Conservation (phyloP, 805 yeast genomes). For the Candida sithepensis region DNA sequence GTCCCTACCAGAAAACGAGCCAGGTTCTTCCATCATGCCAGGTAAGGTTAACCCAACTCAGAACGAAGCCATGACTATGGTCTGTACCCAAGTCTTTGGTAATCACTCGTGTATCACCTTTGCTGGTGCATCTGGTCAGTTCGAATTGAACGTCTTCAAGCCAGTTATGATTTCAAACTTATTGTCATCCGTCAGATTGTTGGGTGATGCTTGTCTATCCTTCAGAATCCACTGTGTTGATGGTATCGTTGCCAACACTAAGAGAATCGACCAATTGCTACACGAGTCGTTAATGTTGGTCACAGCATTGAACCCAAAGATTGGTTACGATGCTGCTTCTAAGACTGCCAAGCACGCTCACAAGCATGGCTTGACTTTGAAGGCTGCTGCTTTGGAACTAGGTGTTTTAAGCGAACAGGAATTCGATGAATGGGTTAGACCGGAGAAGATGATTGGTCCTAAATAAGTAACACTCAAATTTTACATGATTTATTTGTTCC, state of each 20-base stretch:
- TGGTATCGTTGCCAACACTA: constrained; percentile 85
- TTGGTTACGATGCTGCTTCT: constrained; percentile 96
- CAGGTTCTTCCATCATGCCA: constrained; percentile 99
- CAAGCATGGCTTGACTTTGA: constrained; percentile 93
- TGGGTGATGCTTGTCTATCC: constrained; percentile 86
- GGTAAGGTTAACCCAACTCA: constrained; percentile 99
- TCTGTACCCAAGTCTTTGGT: constrained; percentile 96
- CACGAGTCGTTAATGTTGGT: constrained; percentile 97
- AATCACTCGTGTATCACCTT: constrained; percentile 92
- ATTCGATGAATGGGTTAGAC: constrained; percentile 95
- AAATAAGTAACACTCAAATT: constrained; percentile 29
- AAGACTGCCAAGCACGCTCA: constrained; percentile 99
- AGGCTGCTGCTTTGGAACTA: constrained; percentile 90
- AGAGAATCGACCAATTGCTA: constrained; percentile 80
- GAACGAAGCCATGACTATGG: constrained; percentile 98
- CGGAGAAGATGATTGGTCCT: constrained; percentile 98
- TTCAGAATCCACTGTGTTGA: constrained; percentile 95
- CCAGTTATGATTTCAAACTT: constrained; percentile 93
- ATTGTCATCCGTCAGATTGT: constrained; percentile 78
- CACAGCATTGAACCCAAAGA: constrained; percentile 97
- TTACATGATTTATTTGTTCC: neutral
- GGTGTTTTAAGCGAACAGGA: constrained; percentile 80
- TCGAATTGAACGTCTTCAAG: constrained; percentile 96
- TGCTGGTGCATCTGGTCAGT: constrained; percentile 98
- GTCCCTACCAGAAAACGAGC: constrained; percentile 94